phyloP scores from a whole-genome alignment of 306 rosid species.

The Sophora flavescens region DNA sequence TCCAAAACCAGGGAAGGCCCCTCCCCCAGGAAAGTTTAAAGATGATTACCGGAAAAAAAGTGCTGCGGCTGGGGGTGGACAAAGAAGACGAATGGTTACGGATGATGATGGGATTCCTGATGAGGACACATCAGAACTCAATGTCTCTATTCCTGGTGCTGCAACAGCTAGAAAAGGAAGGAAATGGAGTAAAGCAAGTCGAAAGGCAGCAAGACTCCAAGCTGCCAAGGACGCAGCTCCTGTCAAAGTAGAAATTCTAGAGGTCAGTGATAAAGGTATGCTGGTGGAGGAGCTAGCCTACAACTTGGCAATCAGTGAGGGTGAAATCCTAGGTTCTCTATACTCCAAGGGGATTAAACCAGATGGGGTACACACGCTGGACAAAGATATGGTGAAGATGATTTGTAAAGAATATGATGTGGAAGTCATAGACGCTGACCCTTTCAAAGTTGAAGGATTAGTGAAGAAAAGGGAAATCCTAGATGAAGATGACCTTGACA shows the following conservation, averaged over 20 bases:
- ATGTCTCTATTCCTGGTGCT: conserved; percentile 76
- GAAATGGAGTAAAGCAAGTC: conserved; percentile 97
- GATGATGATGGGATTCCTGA: conserved; percentile 62
- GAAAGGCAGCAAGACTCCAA: conserved; percentile 94
- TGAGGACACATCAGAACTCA: conserved; percentile 74
- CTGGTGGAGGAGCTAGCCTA: conserved; percentile 83
- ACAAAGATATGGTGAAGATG: conserved; percentile 95
- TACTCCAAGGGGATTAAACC: conserved; percentile 93
- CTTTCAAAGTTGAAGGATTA: conserved; percentile 78
- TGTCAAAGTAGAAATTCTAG: conserved; percentile 94
- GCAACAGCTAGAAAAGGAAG: conserved; percentile 81
- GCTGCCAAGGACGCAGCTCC: conserved; percentile 99
- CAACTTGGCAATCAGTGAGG: conserved; percentile 78
- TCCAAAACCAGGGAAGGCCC: conserved; percentile 78
- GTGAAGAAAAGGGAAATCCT: conserved; percentile 77
- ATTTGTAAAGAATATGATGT: conserved; percentile 84
- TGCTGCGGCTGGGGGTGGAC: conserved; percentile 65
- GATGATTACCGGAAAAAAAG: conserved; percentile 79
- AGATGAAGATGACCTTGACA: conserved; percentile 81
- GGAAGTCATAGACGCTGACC: conserved; percentile 84
- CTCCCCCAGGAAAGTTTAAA: conserved; percentile 72
- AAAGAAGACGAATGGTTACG: conserved; percentile 64
- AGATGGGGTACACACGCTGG: conserved; percentile 94
- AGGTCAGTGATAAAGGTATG: conserved; percentile 87
- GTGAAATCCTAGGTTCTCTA: conserved; percentile 87